Evolutionary conservation across 768 basidiomycete species (phyloP).

Genomic region (Hypsizygus marmoreus): DNA sequence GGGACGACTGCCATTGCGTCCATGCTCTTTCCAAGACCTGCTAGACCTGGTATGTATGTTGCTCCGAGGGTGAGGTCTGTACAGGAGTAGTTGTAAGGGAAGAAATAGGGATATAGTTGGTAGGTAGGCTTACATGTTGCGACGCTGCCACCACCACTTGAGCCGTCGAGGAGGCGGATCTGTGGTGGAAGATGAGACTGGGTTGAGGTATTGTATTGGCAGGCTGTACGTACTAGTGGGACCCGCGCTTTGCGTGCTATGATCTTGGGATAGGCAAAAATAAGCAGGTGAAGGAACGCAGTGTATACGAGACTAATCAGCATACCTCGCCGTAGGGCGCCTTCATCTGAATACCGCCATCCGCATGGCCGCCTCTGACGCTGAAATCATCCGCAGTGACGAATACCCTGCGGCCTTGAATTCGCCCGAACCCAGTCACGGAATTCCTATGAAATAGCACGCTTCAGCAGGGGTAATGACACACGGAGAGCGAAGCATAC

Average conservation of each 20-base stretch:
- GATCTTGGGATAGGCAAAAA: no score
- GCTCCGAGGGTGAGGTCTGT: slow-evolving; percentile 37
- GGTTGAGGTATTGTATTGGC: neutral
- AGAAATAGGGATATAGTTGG: neutral
- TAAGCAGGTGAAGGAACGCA: no score
- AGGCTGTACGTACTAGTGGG: slow-evolving; percentile 30
- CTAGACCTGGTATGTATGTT: slow-evolving; percentile 39
- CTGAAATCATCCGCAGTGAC: slow-evolving; percentile 44
- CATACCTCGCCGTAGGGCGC: slow-evolving; percentile 42
- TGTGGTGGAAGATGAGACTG: slow-evolving; percentile 7
- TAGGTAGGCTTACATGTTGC: slow-evolving; percentile 30
- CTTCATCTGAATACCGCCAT: slow-evolving; percentile 40
- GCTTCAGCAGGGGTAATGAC: neutral
- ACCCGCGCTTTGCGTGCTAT: slow-evolving; percentile 35
- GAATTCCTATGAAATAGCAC: slow-evolving; percentile 28
- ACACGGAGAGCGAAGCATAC: slow-evolving; percentile 20
- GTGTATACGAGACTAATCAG: neutral
- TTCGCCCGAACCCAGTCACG: slow-evolving; percentile 38
- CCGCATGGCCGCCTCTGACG: slow-evolving; percentile 44
- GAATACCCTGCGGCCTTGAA: slow-evolving; percentile 37
- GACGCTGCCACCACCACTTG: slow-evolving; percentile 44
- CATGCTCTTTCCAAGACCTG: slow-evolving; percentile 37
- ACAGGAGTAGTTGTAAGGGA: neutral
- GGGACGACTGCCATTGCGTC: slow-evolving; percentile 40
- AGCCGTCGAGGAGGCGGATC: slow-evolving; percentile 43